Base-by-base conservation (phyloP, 202 grass and related monocot species). In the Tripidium arundinaceum region DNA sequence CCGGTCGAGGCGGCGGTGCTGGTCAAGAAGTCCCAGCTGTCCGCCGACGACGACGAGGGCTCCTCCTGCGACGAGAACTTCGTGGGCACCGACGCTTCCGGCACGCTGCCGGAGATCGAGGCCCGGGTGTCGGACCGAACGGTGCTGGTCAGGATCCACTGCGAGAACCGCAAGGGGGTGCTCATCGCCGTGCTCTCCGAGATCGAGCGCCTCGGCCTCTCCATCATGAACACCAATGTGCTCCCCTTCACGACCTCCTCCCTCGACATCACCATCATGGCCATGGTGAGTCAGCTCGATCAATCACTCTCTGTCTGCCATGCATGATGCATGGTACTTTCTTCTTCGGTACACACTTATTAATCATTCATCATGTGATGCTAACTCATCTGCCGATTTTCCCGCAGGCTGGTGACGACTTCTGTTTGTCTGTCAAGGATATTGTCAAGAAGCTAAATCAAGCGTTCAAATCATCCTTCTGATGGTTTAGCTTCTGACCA, bases 231-330 rank as follows among this genome's bases (percentile, higher is more conserved):
- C 87, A 96, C 96, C 58, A 90, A 88, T 68, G 96, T 93, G 81
- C 88, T 99, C 12, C 90, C 96, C 14, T 99, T 99, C 80, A 86
- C 85, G 41, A 27, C 84, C 65, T 88, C 92, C 24, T 85, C 85
- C 36, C 81, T 99, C 62, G 92, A 99, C 81, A 96, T 99, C 74
- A 99, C 96, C 38, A 87, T 91, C 68, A 91, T 91, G 90, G 92
- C 96, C 84, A 88, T 77, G 88, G 96, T 89, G 62, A 86, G 83
- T 79, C 75, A 79, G 1, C 74, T n/a, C n/a, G n/a, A n/a, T 65
- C 50, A 21, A 5, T 7, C 4, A 0, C 12, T 24, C 4, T 39
- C 60, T 43, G 65, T 21, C 59, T 24, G 37, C 7, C 26, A 45
- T 37, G 22, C 26, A 73, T 19, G 10, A n/a, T n/a, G 47, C 47